Conservation (phyloP, 805 yeast genomes). For the Sungouiozyma intestinalis region DNA sequence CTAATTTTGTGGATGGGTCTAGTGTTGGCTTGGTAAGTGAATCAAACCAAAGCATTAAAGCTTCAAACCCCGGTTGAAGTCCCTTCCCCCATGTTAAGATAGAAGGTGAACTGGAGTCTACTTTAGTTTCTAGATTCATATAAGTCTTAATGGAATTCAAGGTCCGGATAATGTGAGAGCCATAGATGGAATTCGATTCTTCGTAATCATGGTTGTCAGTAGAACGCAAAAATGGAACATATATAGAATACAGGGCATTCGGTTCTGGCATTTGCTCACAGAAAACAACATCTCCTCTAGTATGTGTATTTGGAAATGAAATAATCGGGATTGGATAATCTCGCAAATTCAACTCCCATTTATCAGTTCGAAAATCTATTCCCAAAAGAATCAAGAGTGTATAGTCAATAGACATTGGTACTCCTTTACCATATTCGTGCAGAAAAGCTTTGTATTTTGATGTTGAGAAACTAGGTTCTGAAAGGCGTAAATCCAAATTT, state of each 20-base stretch:
- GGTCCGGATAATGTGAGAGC: conserved; percentile 49
- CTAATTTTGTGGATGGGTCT: conserved; percentile 52
- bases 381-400: conserved; percentile 46
- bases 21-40: conserved; percentile 59
- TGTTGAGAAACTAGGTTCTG: conserved; percentile 26
- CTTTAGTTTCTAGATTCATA: conserved; percentile 37
- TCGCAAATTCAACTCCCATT: conserved; percentile 36
- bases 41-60: conserved; percentile 56
- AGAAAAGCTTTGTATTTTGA: conserved; percentile 28
- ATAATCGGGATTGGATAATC: conserved; percentile 52
- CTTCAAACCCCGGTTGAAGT: conserved; percentile 47
- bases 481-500: conserved; percentile 16
- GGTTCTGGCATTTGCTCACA: conserved; percentile 43
- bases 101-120: conserved; percentile 39
- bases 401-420: conserved; percentile 43
- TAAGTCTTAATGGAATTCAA: conserved; percentile 51
- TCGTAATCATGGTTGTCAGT: conserved; percentile 26
- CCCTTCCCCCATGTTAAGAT: conserved; percentile 56
- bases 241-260: conserved; percentile 38
- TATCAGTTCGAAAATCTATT: conserved; percentile 34
- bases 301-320: conserved; percentile 33
- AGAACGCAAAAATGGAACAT: conserved; percentile 50
- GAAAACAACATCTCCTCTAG: conserved; percentile 42
- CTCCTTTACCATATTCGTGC: conserved; percentile 35
- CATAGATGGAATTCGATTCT: conserved; percentile 41